Conservation (phyloP, 78 protist genomes). For the Planoprotostelium fungivorum region DNA sequence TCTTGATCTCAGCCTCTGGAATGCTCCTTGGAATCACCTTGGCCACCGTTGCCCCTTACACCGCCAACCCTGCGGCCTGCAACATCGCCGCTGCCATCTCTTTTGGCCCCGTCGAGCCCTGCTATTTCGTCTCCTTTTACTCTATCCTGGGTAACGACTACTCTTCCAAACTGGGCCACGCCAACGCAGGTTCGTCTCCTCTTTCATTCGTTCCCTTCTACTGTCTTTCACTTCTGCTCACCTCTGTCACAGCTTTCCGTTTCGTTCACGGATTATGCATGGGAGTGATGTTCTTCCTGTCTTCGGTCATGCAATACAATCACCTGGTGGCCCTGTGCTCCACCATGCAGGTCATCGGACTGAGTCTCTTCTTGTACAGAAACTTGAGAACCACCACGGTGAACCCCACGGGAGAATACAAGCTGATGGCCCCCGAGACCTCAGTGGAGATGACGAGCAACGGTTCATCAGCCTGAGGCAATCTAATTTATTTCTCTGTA, state of each 20-base stretch:
- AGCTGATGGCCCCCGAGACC: too few relatives aligned
- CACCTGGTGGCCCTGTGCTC: background rate
- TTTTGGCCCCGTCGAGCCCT: background rate
- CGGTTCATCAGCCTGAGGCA: too few relatives aligned
- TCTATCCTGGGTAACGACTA: background rate
- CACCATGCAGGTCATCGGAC: background rate
- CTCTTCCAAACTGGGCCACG: background rate
- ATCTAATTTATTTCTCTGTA: too few relatives aligned
- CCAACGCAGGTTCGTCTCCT: background rate
- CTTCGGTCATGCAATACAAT: background rate
- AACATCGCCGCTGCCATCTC: background rate
- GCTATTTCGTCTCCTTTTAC: background rate
- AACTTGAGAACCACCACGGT: too few relatives aligned
- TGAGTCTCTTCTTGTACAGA: background rate
- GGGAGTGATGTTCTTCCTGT: background rate
- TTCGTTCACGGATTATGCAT: background rate
- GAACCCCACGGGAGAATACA: too few relatives aligned
- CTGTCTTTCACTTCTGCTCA: background rate
- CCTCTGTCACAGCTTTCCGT: background rate
- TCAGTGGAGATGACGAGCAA: too few relatives aligned
- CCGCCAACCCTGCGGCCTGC: background rate
- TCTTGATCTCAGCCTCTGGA: background rate
- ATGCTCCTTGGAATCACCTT: background rate
- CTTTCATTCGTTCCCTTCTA: too few relatives aligned
- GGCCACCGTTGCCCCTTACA: background rate